Base-by-base conservation (phyloP, 306 rosid species). In the Glycine latifolia region DNA sequence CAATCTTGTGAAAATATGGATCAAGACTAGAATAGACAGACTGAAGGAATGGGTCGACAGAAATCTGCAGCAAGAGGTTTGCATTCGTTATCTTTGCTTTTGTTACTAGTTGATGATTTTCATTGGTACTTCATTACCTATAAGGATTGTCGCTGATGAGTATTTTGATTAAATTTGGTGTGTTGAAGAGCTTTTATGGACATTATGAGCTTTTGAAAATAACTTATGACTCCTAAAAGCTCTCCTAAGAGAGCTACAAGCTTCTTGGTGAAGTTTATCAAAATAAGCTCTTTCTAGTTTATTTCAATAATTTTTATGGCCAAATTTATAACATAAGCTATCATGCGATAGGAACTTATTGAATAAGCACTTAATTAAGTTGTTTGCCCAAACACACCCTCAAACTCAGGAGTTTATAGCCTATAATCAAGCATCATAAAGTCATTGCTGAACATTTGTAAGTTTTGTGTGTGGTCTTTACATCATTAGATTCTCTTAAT, bases 41-140 rank as follows among this genome's bases (percentile, higher is more conserved):
- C 72, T 95, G 76, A 95, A 93, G 87, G 97, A 95, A 77, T 91
- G 94, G 99, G 90, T 95, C 71, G 99, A 95, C 76, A 92, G 98
- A 85, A 95, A 90, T 89, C 84, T 95, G 79, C 96, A 93, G 76
- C 99, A 93, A 87, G 99, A 95, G 99, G 99, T 95, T 71, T 75
- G 97, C 76, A 73, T 79, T 74, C 56, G 56, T 66, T 54, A 37
- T 74, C 59, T 77, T 79, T 66, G 73, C 75, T 20, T 75, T 35
- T 58, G 39, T 15, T 66, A 11, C 44, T 1, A 2, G 1, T 56
- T 80, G 65, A 79, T 76, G 73, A 41, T 47, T 75, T 79, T 86
- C 44, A 13, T 41, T 71, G n/a, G 13, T 7, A 83, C 74, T 71
- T 78, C 1, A 62, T 77, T 53, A 49, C 54, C 31, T 75, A 49